A percentile compares a stretch with the other conserved stretches of the same genome.
Evolutionary conservation across 2,329 filamentous ascomycete species (phyloP).

Genomic region (Aspergillus thermomutatus): DNA sequence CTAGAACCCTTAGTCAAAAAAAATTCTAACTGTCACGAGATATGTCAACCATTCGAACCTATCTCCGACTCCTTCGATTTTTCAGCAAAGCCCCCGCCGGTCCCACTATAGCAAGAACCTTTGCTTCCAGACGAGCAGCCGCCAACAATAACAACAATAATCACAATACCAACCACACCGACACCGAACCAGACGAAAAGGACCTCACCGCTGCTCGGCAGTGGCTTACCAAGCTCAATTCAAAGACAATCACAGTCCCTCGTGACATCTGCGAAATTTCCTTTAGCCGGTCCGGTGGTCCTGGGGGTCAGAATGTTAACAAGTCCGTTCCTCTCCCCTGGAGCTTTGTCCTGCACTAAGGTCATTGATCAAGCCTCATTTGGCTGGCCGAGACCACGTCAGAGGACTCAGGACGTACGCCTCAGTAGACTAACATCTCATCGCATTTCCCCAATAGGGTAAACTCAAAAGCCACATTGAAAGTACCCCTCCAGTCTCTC

Average conservation of each 20-base stretch:
- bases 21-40: background rate
- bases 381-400: background rate
- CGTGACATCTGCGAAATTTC: constrained; percentile 55
- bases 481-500: constrained; percentile 51
- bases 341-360: background rate
- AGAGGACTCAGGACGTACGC: background rate
- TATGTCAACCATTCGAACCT: constrained; percentile 2
- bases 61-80: constrained; percentile 5
- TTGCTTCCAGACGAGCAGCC: constrained; percentile 25
- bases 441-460: constrained; percentile 45
- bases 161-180: constrained; percentile 16
- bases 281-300: constrained; percentile 63
- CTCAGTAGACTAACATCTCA: constrained; percentile 9
- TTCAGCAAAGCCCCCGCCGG: constrained; percentile 6
- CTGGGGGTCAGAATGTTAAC: constrained; percentile 67
- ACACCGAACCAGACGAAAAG: constrained; percentile 14
- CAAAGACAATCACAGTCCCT: constrained; percentile 56
- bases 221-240: constrained; percentile 55
- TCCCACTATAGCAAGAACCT: constrained; percentile 18
- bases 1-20: background rate
- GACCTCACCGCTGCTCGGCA: constrained; percentile 46
- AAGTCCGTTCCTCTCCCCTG: constrained; percentile 48
- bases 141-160: constrained; percentile 3
- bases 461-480: constrained; percentile 65
- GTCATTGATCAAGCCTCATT: background rate